Percentiles rank a stretch among this genome's conserved stretches.
phyloP scores from a whole-genome alignment of 805 yeast genomes.

The Yamadazyma sp. region DNA sequence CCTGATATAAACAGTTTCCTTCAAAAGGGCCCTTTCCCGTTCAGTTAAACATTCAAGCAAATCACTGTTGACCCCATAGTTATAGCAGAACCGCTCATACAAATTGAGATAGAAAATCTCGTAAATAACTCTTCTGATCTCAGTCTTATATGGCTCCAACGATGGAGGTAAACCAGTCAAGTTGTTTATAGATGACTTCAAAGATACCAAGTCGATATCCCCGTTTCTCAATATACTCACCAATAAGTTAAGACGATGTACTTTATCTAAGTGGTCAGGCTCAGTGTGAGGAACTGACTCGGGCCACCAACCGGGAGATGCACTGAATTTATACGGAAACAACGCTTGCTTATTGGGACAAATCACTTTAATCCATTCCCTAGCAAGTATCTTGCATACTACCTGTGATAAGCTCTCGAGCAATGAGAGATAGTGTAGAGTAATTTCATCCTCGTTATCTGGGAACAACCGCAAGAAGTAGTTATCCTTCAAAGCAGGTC shows the following conservation, averaged over 20 bases:
- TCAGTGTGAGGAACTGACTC: slow-evolving; percentile 55
- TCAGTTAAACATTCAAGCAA: slow-evolving; percentile 1
- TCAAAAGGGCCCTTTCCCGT: not conserved
- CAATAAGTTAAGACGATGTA: slow-evolving; percentile 53
- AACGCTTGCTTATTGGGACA: slow-evolving; percentile 67
- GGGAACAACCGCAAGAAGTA: slow-evolving; percentile 2
- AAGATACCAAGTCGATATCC: slow-evolving; percentile 9
- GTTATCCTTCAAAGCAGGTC: slow-evolving; percentile 9
- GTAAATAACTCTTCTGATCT: slow-evolving; percentile 18
- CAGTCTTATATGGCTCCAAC: not conserved
- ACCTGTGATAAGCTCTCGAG: slow-evolving; percentile 23
- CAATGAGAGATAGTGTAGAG: slow-evolving; percentile 18
- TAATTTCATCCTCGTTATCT: slow-evolving; percentile 8
- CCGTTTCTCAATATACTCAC: slow-evolving; percentile 31
- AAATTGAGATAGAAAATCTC: slow-evolving; percentile 27
- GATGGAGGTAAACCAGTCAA: not conserved
- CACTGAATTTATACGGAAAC: slow-evolving; percentile 54
- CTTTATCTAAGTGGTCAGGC: slow-evolving; percentile 70
- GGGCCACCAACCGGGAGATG: slow-evolving; percentile 78
- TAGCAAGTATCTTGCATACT: slow-evolving; percentile 59
- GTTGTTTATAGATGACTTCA: slow-evolving; percentile 9
- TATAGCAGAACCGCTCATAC: slow-evolving; percentile 25
- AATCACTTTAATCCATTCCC: slow-evolving; percentile 62
- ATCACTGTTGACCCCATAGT: slow-evolving; percentile 13
- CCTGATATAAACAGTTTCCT: not conserved